Evolutionary conservation across 2,329 filamentous ascomycete species (phyloP).

Genomic region (Oidium heveae): DNA sequence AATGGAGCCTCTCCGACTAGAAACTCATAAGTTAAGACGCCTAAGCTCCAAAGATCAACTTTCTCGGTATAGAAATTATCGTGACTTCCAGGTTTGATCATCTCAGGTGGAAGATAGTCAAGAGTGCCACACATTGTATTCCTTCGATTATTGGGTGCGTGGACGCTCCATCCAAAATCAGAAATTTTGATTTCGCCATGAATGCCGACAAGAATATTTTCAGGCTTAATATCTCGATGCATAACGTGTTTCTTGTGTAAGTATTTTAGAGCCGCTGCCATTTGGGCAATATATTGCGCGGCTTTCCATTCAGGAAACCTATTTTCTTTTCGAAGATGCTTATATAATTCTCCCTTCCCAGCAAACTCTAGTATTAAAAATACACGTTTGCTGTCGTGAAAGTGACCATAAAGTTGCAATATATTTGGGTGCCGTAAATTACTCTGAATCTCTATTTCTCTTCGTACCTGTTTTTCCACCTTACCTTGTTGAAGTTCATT

Average conservation of each 20-base stretch:
- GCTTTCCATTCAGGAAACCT: conserved; percentile 48
- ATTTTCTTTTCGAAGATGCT: conserved; percentile 42
- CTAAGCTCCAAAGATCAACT: conserved; percentile 87
- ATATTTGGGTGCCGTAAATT: conserved; percentile 50
- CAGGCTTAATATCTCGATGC: conserved; percentile 90
- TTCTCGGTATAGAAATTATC: conserved; percentile 89
- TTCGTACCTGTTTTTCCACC: conserved; percentile 47
- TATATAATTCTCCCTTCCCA: conserved; percentile 47
- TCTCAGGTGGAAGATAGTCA: conserved; percentile 93
- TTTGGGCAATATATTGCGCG: conserved; percentile 48
- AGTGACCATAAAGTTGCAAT: conserved; percentile 43
- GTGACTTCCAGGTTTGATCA: conserved; percentile 59
- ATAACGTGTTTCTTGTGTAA: conserved; percentile 94
- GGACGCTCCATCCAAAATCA: conserved; percentile 95
- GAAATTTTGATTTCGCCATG: conserved; percentile 97
- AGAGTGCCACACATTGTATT: conserved; percentile 94
- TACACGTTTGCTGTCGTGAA: conserved; percentile 48
- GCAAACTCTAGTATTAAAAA: conserved; percentile 52
- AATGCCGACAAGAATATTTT: conserved; percentile 88
- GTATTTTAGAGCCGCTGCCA: conserved; percentile 67
- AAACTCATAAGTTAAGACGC: conserved; percentile 90
- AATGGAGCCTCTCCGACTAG: conserved; percentile 89
- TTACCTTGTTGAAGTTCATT: conserved; percentile 38
- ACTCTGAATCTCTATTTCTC: conserved; percentile 52
- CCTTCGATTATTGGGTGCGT: conserved; percentile 80